A percentile compares a stretch with the other conserved stretches of the same genome.
These are phyloP conservation scores for Ziziphus jujuba DNA, from an alignment of 306 rosid species.

Conservation along the genomic window DNA sequence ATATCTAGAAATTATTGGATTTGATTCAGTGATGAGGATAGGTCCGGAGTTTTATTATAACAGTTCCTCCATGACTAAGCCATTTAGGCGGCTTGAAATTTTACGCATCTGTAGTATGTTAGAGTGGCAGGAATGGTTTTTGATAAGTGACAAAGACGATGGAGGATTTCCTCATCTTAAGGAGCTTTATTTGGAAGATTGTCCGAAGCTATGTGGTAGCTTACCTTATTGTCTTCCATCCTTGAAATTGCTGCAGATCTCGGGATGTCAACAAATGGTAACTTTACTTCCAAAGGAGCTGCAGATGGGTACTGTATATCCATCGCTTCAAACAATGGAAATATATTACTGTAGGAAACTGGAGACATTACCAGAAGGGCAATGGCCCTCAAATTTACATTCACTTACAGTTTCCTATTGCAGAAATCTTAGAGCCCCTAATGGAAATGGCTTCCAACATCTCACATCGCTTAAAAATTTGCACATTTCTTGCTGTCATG, in stretches of 20 bases:
- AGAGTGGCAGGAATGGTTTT: conserved; percentile 15
- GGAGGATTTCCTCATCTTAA: background rate
- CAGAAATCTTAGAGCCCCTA: conserved; percentile 2
- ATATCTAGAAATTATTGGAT: conserved; percentile 4
- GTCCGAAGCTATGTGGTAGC: background rate
- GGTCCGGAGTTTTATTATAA: conserved; percentile 1
- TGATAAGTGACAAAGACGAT: background rate
- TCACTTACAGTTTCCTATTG: conserved; percentile 7
- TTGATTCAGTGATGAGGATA: background rate
- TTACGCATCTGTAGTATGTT: background rate
- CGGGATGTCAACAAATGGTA: conserved; percentile 2
- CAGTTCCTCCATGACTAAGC: background rate
- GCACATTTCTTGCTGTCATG: conserved; percentile 13
- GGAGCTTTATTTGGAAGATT: conserved; percentile 5
- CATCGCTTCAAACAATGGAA: conserved; percentile 17
- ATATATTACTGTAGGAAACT: conserved; percentile 19
- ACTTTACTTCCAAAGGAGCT: background rate
- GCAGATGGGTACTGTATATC: conserved; percentile 14
- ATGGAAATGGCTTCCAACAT: background rate
- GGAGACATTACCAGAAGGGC: conserved; percentile 23
- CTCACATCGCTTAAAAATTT: conserved; percentile 20
- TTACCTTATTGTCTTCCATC: background rate
- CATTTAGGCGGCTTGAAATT: background rate
- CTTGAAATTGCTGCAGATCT: background rate
- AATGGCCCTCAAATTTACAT: conserved; percentile 17